These are phyloP conservation scores for Citrus mangshanensis DNA, from an alignment of 345 rosid genomes.

Conservation along the genomic window DNA sequence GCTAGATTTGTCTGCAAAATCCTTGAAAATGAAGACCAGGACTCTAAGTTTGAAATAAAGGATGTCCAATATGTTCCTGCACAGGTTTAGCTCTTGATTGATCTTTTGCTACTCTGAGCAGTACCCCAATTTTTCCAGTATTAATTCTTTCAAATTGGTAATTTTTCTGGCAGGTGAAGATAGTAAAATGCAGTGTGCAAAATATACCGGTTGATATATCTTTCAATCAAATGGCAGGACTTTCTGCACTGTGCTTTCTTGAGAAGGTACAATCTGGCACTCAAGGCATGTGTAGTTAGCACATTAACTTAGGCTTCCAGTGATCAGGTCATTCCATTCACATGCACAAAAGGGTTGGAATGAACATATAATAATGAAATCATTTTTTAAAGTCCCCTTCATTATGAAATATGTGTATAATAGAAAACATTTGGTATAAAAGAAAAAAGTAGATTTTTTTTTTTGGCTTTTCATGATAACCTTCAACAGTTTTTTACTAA, in stretches of 20 bases:
- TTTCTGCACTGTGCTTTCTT: slow-evolving; percentile 66
- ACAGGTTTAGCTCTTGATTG: slow-evolving; percentile 46
- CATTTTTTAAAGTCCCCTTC: not conserved
- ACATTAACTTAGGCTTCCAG: not conserved
- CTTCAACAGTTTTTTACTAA: not conserved
- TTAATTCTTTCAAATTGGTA: not conserved
- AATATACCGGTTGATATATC: slow-evolving; percentile 76
- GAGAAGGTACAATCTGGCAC: slow-evolving; percentile 52
- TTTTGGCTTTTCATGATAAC: not conserved
- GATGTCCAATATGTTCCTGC: slow-evolving; percentile 73
- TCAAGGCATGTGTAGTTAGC: not conserved
- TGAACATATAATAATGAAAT: not conserved
- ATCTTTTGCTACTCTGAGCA: slow-evolving; percentile 6
- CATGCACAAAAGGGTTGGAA: not conserved
- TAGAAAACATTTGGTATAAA: not conserved
- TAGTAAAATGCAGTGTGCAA: slow-evolving; percentile 64
- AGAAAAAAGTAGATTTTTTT: not conserved
- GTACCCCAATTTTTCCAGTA: not conserved
- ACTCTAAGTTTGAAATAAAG: slow-evolving; percentile 45
- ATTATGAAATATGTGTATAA: not conserved
- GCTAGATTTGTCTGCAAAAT: slow-evolving; percentile 42
- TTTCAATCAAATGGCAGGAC: slow-evolving; percentile 76
- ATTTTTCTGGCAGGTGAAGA: slow-evolving; percentile 60
- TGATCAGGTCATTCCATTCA: not conserved
- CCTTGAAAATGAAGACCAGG: slow-evolving; percentile 47